A percentile compares a stretch with the other conserved stretches of the same genome.
These are phyloP conservation scores for Volutella citrinella DNA, from an alignment of 2,329 filamentous ascomycete genomes.

Conservation along the genomic window DNA sequence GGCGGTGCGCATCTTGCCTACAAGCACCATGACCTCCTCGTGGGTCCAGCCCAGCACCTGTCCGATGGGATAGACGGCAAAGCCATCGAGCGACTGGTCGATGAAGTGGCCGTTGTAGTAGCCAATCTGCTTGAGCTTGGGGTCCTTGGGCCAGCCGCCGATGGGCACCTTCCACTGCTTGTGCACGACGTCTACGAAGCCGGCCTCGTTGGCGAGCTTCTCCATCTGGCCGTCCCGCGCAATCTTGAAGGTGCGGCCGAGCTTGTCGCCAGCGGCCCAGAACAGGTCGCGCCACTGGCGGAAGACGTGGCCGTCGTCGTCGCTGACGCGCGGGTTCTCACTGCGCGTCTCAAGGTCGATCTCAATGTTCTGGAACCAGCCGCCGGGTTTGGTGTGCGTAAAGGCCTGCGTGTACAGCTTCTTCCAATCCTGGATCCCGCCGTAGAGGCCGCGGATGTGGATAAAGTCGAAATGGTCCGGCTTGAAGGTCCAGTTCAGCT, in stretches of 20 bases:
- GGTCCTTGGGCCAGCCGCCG: slow-evolving; percentile 40
- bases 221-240: slow-evolving; percentile 17
- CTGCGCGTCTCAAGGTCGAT: slow-evolving; percentile 13
- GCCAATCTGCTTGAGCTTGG: slow-evolving; percentile 34
- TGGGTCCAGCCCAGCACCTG: slow-evolving; percentile 27
- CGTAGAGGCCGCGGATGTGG: slow-evolving; percentile 54
- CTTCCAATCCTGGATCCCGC: slow-evolving; percentile 55
- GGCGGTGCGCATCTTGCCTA: slow-evolving; percentile 17
- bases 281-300: slow-evolving; percentile 25
- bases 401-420: slow-evolving; percentile 51
- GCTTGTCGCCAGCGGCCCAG: slow-evolving; percentile 21
- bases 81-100: slow-evolving; percentile 25
- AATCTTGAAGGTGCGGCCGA: slow-evolving; percentile 24
- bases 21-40: slow-evolving; percentile 22
- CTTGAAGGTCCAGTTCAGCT: slow-evolving; percentile 41
- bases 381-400: slow-evolving; percentile 30
- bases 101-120: slow-evolving; percentile 25
- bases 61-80: slow-evolving; percentile 22
- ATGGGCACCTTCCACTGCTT: slow-evolving; percentile 36
- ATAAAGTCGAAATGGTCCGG: slow-evolving; percentile 53
- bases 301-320: slow-evolving; percentile 18
- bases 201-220: slow-evolving; percentile 22
- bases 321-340: slow-evolving; percentile 9
- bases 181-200: slow-evolving; percentile 32
- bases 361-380: slow-evolving; percentile 17